A percentile compares a stretch with the other conserved stretches of the same genome.
Evolutionary conservation across 371 early-diverging fungal species (phyloP).

Genomic region (Syncephalis plumigaleata): DNA sequence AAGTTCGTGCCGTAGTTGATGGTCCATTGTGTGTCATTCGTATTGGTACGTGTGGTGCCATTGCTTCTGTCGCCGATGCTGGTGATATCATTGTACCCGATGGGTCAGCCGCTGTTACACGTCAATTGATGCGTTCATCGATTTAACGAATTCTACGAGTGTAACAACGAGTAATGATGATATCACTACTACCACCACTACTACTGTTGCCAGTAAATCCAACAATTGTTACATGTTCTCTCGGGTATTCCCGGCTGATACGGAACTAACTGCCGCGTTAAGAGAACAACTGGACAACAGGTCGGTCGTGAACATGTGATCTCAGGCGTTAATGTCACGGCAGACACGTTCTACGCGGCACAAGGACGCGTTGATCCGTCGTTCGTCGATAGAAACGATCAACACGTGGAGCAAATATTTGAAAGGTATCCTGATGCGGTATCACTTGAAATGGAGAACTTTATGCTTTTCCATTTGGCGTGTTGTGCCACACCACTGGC

Average conservation of each 20-base stretch:
- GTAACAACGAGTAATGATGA: too few species aligned
- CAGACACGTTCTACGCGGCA: constrained; percentile 81
- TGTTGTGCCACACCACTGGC: constrained; percentile 8
- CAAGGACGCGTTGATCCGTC: constrained; percentile 65
- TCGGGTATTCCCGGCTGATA: constrained; percentile 38
- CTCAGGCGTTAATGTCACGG: constrained; percentile 62
- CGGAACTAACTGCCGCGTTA: constrained; percentile 26
- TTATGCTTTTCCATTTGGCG: constrained; percentile 73
- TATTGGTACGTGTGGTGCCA: constrained; percentile 82
- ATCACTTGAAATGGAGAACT: constrained; percentile 87
- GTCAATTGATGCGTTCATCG: constrained; percentile 64
- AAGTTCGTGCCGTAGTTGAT: constrained; percentile 64
- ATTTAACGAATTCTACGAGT: too few species aligned
- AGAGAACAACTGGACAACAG: background rate
- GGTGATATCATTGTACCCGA: constrained; percentile 64
- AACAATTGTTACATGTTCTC: constrained; percentile 45
- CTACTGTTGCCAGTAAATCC: constrained; percentile 2
- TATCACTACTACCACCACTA: background rate
- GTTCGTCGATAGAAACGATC: constrained; percentile 65
- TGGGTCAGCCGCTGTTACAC: constrained; percentile 48
- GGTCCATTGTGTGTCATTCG: constrained; percentile 74
- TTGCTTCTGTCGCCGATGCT: constrained; percentile 29
- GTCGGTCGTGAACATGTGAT: constrained; percentile 27
- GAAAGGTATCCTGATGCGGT: constrained; percentile 27
- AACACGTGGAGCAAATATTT: constrained; percentile 29